These are phyloP conservation scores for Dipteronia sinensis DNA, from an alignment of 345 rosid genomes.

Conservation along the genomic window DNA sequence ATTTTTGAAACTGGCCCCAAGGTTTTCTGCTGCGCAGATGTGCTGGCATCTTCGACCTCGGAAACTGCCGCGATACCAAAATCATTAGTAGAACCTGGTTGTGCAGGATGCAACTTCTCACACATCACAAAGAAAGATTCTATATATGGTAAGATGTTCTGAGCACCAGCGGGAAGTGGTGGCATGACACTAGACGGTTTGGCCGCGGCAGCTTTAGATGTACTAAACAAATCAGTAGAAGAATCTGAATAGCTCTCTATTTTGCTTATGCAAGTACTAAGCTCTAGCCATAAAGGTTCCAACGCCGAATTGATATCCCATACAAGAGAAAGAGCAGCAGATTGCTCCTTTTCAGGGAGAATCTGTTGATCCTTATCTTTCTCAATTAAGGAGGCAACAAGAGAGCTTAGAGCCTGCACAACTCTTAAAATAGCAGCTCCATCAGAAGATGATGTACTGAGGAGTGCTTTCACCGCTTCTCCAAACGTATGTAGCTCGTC, in stretches of 20 bases:
- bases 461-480: constrained; percentile 79
- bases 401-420: constrained; percentile 83
- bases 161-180: constrained; percentile 96
- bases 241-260: constrained; percentile 86
- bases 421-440: constrained; percentile 95
- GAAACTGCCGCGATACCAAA: constrained; percentile 48
- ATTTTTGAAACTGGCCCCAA: constrained; percentile 51
- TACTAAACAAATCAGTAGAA: constrained; percentile 37
- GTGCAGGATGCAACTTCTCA: constrained; percentile 86
- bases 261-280: constrained; percentile 89
- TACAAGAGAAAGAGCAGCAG: constrained; percentile 65
- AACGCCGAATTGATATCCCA: constrained; percentile 67
- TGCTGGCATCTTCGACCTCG: constrained; percentile 66
- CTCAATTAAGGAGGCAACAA: constrained; percentile 54
- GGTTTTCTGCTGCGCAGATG: constrained; percentile 58
- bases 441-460: constrained; percentile 74
- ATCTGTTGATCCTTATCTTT: constrained; percentile 59
- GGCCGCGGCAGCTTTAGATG: constrained; percentile 50
- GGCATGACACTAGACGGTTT: constrained; percentile 61
- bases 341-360: constrained; percentile 55
- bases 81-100: constrained; percentile 66
- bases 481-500: constrained; percentile 77
- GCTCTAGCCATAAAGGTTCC: constrained; percentile 91
- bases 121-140: constrained; percentile 91
- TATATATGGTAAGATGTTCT: constrained; percentile 90